Evolutionary conservation across 345 rosid genomes (phyloP).

Genomic region (Salix exigua): DNA sequence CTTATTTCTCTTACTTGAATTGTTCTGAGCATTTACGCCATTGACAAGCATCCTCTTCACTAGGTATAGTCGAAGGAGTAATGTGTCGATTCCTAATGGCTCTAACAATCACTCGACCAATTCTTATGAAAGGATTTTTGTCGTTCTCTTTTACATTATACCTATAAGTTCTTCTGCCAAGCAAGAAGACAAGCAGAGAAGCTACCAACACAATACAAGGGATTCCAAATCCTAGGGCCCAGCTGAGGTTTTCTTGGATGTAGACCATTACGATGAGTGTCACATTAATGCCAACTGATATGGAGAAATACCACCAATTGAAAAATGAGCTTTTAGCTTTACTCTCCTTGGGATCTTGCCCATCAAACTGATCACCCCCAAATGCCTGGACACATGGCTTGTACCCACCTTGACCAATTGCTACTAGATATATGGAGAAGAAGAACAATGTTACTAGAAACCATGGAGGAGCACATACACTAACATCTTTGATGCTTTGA

Average conservation of each 20-base stretch:
- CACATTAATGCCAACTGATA: neutral
- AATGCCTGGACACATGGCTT: slow-evolving; percentile 5
- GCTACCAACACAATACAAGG: slow-evolving; percentile 15
- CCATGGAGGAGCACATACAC: neutral
- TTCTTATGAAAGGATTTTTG: neutral
- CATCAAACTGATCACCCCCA: slow-evolving; percentile 5
- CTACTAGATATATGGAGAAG: neutral
- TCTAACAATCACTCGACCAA: neutral
- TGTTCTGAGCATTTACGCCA: slow-evolving; percentile 1
- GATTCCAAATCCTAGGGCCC: slow-evolving; percentile 28
- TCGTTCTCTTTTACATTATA: neutral
- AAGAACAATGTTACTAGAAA: neutral
- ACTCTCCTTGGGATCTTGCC: neutral
- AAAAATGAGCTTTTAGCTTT: slow-evolving; percentile 2
- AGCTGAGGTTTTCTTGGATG: slow-evolving; percentile 23
- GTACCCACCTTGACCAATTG: slow-evolving; percentile 3
- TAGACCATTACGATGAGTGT: neutral
- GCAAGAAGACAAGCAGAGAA: neutral
- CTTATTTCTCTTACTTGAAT: slow-evolving; percentile 18
- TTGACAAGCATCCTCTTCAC: slow-evolving; percentile 6
- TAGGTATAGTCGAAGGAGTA: neutral
- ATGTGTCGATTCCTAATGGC: slow-evolving; percentile 11
- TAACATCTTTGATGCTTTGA: neutral
- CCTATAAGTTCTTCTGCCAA: neutral
- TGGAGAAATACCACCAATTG: neutral